These are phyloP conservation scores for Leishmania tropica DNA, from an alignment of 208 protist genomes.

Conservation along the genomic window DNA sequence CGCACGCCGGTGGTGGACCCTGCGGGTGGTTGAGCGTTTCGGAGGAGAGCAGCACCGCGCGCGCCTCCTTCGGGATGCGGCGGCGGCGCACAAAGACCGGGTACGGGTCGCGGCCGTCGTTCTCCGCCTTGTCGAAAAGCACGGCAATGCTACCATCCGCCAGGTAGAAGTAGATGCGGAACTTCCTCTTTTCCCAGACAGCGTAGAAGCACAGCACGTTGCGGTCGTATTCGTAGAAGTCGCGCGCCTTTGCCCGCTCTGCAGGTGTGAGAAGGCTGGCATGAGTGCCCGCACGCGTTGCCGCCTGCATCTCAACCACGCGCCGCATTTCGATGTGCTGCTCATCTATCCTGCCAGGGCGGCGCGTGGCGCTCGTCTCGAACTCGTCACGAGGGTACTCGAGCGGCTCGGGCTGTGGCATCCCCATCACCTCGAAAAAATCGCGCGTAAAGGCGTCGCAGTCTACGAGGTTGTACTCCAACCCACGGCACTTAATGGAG, in stretches of 20 bases:
- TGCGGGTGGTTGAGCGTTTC: conserved; percentile 79
- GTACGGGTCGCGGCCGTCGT: conserved; percentile 95
- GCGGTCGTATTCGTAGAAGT: conserved; percentile 95
- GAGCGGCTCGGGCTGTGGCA: conserved; percentile 69
- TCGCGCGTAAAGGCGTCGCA: conserved; percentile 94
- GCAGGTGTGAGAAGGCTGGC: conserved; percentile 79
- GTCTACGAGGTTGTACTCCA: conserved; percentile 93
- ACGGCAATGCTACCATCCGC: conserved; percentile 95
- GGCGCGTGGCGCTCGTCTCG: conserved; percentile 37
- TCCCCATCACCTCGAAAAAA: conserved; percentile 87
- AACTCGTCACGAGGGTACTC: conserved; percentile 86
- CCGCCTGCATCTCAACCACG: conserved; percentile 80
- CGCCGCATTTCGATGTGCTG: conserved; percentile 83
- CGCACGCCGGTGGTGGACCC: conserved; percentile 39
- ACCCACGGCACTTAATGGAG: conserved; percentile 80
- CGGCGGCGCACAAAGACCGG: conserved; percentile 90
- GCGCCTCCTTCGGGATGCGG: conserved; percentile 75
- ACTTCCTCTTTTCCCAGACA: conserved; percentile 92
- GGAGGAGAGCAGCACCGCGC: conserved; percentile 37
- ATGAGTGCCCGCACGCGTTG: conserved; percentile 64
- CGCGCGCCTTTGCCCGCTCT: conserved; percentile 72
- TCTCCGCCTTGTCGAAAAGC: conserved; percentile 86
- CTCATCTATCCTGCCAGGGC: conserved; percentile 46
- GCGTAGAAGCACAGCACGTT: conserved; percentile 96
- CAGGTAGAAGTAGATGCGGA: conserved; percentile 96